Conservation (phyloP, 148 eudicot species). For the Camellia sinensis region DNA sequence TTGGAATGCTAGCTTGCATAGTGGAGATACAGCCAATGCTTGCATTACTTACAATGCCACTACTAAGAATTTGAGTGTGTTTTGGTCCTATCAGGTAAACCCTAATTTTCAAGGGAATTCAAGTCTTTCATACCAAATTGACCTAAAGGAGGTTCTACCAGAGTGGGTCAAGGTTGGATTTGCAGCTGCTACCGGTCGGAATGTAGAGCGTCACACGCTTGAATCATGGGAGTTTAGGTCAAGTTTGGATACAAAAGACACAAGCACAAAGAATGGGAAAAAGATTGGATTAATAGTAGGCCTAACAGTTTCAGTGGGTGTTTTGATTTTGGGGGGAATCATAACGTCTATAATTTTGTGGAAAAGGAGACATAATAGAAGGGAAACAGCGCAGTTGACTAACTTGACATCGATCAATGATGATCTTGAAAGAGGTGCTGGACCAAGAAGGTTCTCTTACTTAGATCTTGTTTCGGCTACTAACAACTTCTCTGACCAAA, state of each 20-base stretch:
- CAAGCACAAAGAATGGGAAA: neutral
- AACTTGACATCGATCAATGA: constrained; percentile 16
- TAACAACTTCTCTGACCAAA: constrained; percentile 16
- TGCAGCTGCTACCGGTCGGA: constrained; percentile 43
- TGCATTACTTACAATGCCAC: constrained; percentile 43
- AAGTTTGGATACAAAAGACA: constrained; percentile 18
- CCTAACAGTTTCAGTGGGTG: constrained; percentile 18
- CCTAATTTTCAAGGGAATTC: constrained; percentile 16
- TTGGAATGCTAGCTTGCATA: constrained; percentile 49
- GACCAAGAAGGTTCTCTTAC: constrained; percentile 28
- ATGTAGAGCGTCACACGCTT: constrained; percentile 26
- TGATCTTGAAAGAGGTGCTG: constrained; percentile 28
- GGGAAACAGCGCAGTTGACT: neutral
- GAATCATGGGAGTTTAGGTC: constrained; percentile 45
- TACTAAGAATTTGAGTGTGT: constrained; percentile 35
- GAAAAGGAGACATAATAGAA: neutral
- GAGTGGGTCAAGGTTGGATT: constrained; percentile 52
- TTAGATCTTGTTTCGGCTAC: constrained; percentile 18
- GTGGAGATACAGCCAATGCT: constrained; percentile 37
- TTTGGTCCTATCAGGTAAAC: constrained; percentile 34
- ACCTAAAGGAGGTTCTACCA: constrained; percentile 40
- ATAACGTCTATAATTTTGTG: neutral
- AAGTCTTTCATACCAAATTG: constrained; percentile 40
- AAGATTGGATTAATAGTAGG: constrained; percentile 16
- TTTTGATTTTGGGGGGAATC: constrained; percentile 9